Conservation (phyloP, 1,284 basidiomycete genomes). For the Microbotryum scabiosae region DNA sequence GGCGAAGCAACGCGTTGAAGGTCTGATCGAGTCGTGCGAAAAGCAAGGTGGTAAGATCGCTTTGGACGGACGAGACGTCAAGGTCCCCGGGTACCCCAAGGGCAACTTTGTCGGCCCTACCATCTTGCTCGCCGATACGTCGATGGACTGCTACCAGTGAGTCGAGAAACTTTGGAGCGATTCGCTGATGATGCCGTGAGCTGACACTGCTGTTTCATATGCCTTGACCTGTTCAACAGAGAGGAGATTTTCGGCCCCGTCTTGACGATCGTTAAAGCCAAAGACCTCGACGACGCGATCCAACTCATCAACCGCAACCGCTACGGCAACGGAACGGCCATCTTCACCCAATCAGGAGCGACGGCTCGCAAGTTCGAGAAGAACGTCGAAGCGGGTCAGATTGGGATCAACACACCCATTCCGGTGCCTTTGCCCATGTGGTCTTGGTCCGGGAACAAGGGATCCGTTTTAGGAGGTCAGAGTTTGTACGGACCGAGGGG, state of each 20-base stretch:
- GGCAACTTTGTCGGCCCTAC: conserved; percentile 97
- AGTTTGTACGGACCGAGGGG: conserved; percentile 85
- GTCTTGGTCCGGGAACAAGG: conserved; percentile 86
- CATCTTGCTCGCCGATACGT: conserved; percentile 69
- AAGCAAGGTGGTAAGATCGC: conserved; percentile 78
- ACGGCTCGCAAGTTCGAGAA: conserved; percentile 89
- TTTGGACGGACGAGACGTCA: conserved; percentile 70
- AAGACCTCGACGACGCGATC: conserved; percentile 84
- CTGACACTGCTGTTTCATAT: background rate
- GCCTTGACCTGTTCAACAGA: conserved; percentile 41
- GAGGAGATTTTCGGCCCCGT: conserved; percentile 96
- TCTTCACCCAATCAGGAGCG: conserved; percentile 95
- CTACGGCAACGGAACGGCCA: conserved; percentile 79
- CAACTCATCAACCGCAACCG: conserved; percentile 79
- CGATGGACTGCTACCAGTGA: conserved; percentile 81
- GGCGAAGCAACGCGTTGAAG: conserved; percentile 69
- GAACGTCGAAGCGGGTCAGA: conserved; percentile 79
- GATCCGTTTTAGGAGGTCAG: conserved; percentile 75
- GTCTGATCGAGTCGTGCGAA: conserved; percentile 69
- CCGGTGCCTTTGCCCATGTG: conserved; percentile 80
- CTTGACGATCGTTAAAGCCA: conserved; percentile 66
- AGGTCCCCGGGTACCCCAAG: conserved; percentile 66
- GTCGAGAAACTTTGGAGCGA: conserved; percentile 24
- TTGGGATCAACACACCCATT: conserved; percentile 71
- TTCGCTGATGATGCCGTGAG: conserved; percentile 12